Percentiles rank a stretch among this genome's conserved stretches.
phyloP scores from a whole-genome alignment of 306 rosid genomes.

The Rosa multiflora region DNA sequence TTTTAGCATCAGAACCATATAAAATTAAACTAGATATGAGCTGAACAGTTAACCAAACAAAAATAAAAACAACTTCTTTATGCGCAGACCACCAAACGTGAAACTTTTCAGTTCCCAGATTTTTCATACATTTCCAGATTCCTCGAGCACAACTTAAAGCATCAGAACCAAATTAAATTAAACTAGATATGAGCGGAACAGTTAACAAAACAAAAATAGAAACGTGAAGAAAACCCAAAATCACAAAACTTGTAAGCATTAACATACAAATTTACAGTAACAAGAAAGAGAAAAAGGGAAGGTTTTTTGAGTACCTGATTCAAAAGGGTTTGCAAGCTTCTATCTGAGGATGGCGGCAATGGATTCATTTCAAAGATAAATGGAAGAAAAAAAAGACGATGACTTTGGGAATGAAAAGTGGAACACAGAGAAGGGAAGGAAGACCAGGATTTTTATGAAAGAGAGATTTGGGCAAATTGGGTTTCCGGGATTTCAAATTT shows the following conservation, averaged over 20 bases:
- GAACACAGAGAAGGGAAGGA: constrained; percentile 2
- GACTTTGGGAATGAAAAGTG: neutral
- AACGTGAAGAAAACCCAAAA: neutral
- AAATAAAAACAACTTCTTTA: neutral
- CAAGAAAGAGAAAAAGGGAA: neutral
- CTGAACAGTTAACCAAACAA: neutral
- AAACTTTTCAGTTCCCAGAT: neutral
- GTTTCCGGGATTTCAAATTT: neutral
- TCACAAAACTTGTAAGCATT: neutral
- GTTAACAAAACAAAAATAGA: neutral
- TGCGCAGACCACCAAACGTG: constrained; percentile 7
- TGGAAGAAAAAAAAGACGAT: neutral
- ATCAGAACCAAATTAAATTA: no score
- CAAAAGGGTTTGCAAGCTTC: constrained; percentile 5
- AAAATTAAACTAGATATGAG: neutral
- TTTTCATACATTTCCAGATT: neutral
- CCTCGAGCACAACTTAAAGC: neutral
- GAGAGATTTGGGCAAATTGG: neutral
- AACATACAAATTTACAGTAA: neutral
- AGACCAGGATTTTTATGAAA: neutral
- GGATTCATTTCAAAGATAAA: neutral
- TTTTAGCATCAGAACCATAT: neutral
- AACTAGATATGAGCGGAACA: neutral
- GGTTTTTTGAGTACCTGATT: neutral
- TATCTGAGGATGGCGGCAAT: neutral